phyloP scores from a whole-genome alignment of 331 rosid species.

The Spiraea crenata region DNA sequence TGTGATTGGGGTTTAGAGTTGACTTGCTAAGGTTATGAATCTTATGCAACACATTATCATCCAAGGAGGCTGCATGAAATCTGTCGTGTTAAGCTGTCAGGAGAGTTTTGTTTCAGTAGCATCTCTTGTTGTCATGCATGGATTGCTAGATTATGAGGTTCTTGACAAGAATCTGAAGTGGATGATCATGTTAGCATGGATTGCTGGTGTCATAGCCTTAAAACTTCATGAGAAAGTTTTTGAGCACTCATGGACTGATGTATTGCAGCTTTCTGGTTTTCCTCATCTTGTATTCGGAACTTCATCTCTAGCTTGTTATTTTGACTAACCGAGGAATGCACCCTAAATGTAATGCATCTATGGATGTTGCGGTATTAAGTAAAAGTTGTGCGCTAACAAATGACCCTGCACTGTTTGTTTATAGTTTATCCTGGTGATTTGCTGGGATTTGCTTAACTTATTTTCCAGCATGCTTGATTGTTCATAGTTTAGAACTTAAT shows the following conservation, averaged over 20 bases:
- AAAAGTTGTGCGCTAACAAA: background rate
- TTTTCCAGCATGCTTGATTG: no score
- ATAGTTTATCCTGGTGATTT: background rate
- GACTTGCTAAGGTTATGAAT: conserved; percentile 20
- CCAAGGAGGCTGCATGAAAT: background rate
- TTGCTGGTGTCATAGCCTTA: conserved; percentile 41
- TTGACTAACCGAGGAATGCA: background rate
- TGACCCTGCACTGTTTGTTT: background rate
- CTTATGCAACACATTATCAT: conserved; percentile 3
- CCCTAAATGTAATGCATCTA: background rate
- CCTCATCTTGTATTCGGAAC: conserved; percentile 36
- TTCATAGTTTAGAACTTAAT: no score
- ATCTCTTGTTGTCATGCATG: background rate
- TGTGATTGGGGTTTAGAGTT: background rate
- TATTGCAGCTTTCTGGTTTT: conserved; percentile 34
- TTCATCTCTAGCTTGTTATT: conserved; percentile 14
- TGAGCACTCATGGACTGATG: conserved; percentile 48
- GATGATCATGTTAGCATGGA: background rate
- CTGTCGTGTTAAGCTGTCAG: background rate
- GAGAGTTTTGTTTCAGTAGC: no score
- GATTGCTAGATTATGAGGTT: background rate
- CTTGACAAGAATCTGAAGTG: background rate
- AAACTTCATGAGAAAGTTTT: conserved; percentile 34
- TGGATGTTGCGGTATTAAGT: background rate
- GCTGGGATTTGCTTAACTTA: no score